Conservation (phyloP, 1,284 basidiomycete species). For the Cystobasidium slooffiae region DNA sequence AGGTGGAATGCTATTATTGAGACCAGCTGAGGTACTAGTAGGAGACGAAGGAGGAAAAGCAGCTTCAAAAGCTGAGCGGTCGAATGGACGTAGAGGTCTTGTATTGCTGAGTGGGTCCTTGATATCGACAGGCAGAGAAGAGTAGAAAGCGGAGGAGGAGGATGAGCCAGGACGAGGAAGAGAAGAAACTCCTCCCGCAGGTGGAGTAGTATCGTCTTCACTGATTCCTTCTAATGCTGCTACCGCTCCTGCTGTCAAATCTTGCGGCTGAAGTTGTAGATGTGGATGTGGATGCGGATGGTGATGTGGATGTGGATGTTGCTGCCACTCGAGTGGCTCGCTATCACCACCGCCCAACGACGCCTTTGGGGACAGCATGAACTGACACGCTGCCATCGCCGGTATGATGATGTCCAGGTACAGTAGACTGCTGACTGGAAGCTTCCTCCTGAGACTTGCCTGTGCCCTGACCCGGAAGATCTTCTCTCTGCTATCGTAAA, state of each 20-base stretch:
- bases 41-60: background rate
- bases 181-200: background rate
- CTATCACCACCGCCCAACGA: too few species aligned
- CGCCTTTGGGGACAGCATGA: background rate
- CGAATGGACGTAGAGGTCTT: background rate
- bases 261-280: background rate
- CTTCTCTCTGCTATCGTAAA: too few species aligned
- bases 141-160: background rate
- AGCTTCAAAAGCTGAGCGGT: conserved; percentile 5
- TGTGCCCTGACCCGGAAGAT: too few species aligned
- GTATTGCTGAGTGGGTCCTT: conserved; percentile 7
- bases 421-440: too few species aligned
- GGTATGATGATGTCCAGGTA: too few species aligned
- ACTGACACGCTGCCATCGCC: conserved; percentile 3
- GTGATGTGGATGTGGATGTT: too few species aligned
- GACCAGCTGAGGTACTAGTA: background rate
- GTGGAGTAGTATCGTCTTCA: background rate
- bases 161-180: too few species aligned
- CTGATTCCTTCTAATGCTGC: background rate
- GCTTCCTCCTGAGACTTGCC: too few species aligned
- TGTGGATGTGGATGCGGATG: too few species aligned
- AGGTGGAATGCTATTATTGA: background rate
- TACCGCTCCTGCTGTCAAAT: background rate
- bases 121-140: conserved; percentile 1
- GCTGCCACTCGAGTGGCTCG: too few species aligned